These are phyloP conservation scores for Posidonia australis DNA, from an alignment of 106 monocot species.

Conservation along the genomic window DNA sequence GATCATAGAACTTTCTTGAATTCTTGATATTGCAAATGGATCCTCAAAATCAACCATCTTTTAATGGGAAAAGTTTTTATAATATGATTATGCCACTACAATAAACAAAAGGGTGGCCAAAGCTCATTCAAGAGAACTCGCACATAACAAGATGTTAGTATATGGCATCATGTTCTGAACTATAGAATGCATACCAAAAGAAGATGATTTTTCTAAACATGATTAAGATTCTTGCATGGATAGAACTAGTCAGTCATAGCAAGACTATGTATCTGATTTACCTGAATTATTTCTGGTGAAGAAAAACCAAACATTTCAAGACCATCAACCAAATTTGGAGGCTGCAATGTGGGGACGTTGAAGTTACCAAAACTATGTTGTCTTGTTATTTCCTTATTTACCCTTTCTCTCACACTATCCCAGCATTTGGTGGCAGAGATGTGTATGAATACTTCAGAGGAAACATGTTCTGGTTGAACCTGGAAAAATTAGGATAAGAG, in stretches of 20 bases:
- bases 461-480: conserved; percentile 59
- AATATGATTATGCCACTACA: not conserved
- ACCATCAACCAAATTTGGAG: conserved; percentile 72
- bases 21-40: no score
- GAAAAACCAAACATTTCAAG: conserved; percentile 85
- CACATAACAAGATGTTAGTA: not conserved
- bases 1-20: no score
- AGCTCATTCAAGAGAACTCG: not conserved
- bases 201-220: no score
- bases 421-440: conserved; percentile 64
- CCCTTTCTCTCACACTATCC: conserved; percentile 74
- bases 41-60: no score
- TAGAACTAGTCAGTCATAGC: not conserved
- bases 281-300: conserved; percentile 58
- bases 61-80: no score
- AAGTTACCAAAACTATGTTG: conserved; percentile 30
- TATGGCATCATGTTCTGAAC: not conserved
- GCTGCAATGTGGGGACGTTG: conserved; percentile 54
- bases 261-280: conserved; percentile 6
- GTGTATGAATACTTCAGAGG: conserved; percentile 64
- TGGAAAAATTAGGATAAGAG: conserved; percentile 13
- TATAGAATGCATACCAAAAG: not conserved
- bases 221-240: not conserved
- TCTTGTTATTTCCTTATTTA: conserved; percentile 59
- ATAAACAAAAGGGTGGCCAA: not conserved